Evolutionary conservation across 768 basidiomycete genomes (phyloP), one percentile per base, ranked within the genome.

Genomic region (Coprinellus micaceus): DNA sequence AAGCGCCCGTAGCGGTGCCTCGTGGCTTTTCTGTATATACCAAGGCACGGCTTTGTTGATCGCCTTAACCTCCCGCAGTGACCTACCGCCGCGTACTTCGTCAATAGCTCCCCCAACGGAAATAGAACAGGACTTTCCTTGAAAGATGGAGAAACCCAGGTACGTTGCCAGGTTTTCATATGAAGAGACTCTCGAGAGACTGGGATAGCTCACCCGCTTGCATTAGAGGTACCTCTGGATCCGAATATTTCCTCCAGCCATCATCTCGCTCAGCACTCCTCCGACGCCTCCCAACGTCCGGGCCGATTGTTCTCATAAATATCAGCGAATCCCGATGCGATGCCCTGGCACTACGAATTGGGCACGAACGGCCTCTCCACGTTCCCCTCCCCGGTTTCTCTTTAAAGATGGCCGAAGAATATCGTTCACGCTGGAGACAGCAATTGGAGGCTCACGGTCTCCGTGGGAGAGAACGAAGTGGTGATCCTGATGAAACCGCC

Each of bases 291-390:
- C 44, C 54, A 3, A 28, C 19, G 4, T 47, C 44, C 1, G 60
- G 60, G 4, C 53, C 49, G 19, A 24, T 58, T 9, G 21, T 61
- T 30, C 24, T 58, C 21, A 50, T 61, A 30, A 61, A 53, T 24
- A 17, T 54, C 6, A 4, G 29, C 29, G 3, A 3, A 4, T 17
- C 36, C 7, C 39, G 57, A n/a, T 55, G 57, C 37, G 60, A 61
- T 21, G 57, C 57, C 0, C 12, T 58, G 13, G 57, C 41, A 15
- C 50, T 61, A 13, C 12, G 40, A 15, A 15, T 40, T 21, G 53
- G 55, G 25, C 22, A 4, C n/a, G 28, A 40, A 2, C 6, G 24
- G 15, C 53, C 44, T 13, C 4, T 48, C 6, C 57, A 58, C 54
- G 36, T 61, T 43, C 40, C 60, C 5, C 53, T 60, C 9, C 48